A percentile compares a stretch with the other conserved stretches of the same genome.
Evolutionary conservation across 805 yeast genomes (phyloP).

Genomic region (Barnettozyma pratensis): DNA sequence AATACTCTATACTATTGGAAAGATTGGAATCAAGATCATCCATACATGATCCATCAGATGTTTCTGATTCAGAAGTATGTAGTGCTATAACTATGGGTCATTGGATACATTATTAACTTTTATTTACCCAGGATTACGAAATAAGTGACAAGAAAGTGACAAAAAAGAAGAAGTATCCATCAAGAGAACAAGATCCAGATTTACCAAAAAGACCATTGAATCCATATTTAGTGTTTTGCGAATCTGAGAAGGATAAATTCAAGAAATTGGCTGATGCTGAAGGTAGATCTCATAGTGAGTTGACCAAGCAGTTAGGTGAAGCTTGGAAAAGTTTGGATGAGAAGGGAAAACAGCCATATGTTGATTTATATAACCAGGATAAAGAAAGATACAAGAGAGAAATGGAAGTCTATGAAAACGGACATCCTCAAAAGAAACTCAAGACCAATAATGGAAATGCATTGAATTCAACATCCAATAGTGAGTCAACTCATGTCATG

Average conservation of each 20-base stretch:
- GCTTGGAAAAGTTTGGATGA: constrained; percentile 76
- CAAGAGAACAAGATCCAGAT: constrained; percentile 64
- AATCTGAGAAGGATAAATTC: constrained; percentile 71
- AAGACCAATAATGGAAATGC: constrained; percentile 4
- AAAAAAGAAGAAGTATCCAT: constrained; percentile 20
- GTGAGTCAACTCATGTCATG: neutral
- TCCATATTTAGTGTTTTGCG: constrained; percentile 78
- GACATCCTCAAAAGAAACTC: constrained; percentile 3
- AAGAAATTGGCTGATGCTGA: constrained; percentile 53
- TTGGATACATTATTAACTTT: constrained; percentile 2
- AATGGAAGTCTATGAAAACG: constrained; percentile 47
- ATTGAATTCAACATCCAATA: neutral
- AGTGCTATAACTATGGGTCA: no score
- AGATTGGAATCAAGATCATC: constrained; percentile 59
- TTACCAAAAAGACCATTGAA: constrained; percentile 87
- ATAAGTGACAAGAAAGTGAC: constrained; percentile 15
- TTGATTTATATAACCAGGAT: constrained; percentile 73
- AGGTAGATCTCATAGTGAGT: constrained; percentile 48
- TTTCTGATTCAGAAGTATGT: constrained; percentile 4
- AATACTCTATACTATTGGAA: constrained; percentile 76
- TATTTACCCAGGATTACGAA: constrained; percentile 6
- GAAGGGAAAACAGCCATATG: constrained; percentile 67
- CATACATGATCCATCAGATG: constrained; percentile 7
- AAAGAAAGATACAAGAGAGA: constrained; percentile 69
- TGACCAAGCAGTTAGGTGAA: constrained; percentile 75